Evolutionary conservation across 2,329 filamentous ascomycete species (phyloP), one percentile per base, ranked within the genome.

Genomic region (Diplodia corticola): DNA sequence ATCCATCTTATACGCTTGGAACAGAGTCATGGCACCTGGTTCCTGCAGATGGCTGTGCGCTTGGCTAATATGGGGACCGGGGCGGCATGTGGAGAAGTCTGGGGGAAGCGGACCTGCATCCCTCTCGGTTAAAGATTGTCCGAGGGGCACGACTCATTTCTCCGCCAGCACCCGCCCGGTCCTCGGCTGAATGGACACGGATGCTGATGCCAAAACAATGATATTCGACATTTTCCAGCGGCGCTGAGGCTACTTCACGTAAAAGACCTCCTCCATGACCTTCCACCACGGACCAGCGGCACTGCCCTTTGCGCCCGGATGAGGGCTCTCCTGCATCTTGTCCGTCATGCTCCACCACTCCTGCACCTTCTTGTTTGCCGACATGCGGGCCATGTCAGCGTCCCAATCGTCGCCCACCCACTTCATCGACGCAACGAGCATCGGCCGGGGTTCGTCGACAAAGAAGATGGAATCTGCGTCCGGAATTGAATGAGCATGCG

Each of bases 311-410:
- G 86, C 87, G 0, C 86, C 88, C 0, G 84, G 81, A 1, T 89
- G 85, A 33, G 90, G 74, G 6, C 71, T 76, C 69, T 81, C 88
- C 79, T 93, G 91, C 82, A 88, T 91, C 15, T 82, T 81, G 76
- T 94, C 91, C 59, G 91, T 93, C 87, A 93, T 89, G 67, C 80
- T 81, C 91, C 91, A 94, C 91, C 91, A 94, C 76, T 90, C 88
- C 65, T 86, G 84, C 37, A 93, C 89, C 73, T 88, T 89, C 0
- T 86, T 84, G 71, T 93, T 92, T 66, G 86, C 86, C 1, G 84
- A 83, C 90, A 93, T 93, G 68, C 82, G 83, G 76, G 86, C 84
- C 91, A 94, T 93, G 73, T 94, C 91, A 10, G 82, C 88, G 2
- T 85, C 87, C 68, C 86, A 93, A 69, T 91, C 85, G 67, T 85